phyloP scores from a whole-genome alignment of 108 stramenopile species.

The Nannochloropsis salina region DNA sequence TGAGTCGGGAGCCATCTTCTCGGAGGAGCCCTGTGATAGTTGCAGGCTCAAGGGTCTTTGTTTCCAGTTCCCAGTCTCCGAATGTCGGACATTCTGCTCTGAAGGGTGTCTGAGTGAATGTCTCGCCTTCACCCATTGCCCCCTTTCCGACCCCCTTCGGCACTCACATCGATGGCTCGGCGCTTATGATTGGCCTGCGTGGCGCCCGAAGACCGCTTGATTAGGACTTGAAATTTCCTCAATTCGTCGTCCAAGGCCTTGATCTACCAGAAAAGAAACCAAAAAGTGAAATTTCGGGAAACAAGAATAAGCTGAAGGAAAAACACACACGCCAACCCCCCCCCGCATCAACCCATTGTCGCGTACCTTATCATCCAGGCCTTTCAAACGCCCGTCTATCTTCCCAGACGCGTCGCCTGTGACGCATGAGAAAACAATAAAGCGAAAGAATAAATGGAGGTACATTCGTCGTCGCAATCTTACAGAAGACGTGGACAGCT shows the following conservation, averaged over 20 bases:
- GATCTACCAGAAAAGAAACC: conserved; percentile 21
- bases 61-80: no score
- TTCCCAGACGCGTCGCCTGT: conserved; percentile 33
- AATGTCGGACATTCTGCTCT: no score
- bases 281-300: not conserved
- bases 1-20: not conserved
- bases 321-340: not conserved
- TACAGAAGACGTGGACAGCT: not conserved
- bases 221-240: conserved; percentile 20
- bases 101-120: no score
- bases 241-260: conserved; percentile 43
- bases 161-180: conserved; percentile 34
- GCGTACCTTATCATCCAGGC: conserved; percentile 35
- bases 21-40: no score
- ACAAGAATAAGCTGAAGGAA: not conserved
- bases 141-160: not conserved
- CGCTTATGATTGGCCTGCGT: conserved; percentile 39
- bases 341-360: not conserved
- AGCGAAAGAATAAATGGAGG: no score
- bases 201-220: conserved; percentile 37
- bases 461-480: no score
- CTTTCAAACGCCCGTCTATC: conserved; percentile 33
- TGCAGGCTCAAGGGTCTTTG: no score
- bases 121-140: not conserved
- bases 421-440: not conserved